Evolutionary conservation across 73 alveolate genomes (phyloP), one percentile per base, ranked within the genome.

Genomic region (Paramecium primaurelia): DNA sequence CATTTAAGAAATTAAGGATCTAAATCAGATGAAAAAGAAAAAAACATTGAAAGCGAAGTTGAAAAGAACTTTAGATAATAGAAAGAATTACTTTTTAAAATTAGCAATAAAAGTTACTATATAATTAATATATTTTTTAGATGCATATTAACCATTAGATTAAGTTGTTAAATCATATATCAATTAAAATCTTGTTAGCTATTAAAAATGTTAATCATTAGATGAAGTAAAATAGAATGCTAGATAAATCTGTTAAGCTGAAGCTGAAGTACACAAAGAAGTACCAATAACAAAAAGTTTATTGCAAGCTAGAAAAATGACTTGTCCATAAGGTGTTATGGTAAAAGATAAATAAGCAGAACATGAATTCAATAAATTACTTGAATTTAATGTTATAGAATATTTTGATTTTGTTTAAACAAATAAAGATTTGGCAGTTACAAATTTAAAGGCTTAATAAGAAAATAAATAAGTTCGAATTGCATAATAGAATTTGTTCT

Each of bases 191-290:
- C 47, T 75, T 30, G 34, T 30, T 37, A 38, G 88, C 26, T 18
- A 75, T 75, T 20, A 75, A 75, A 34, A 75, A 75, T 36, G 58
- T 18, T 36, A 75, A 42, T 75, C 88, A 16, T n/a, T 75, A 25
- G 60, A 36, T 75, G 64, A 75, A 42, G 37, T 75, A 2, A 75
- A 75, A 6, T 14, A 36, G 58, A 75, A 75, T 75, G 88, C 88
- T 0, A 75, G n/a, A 36, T n/a, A 36, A 75, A 75, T 75, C 4
- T 38, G 58, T 12, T 38, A 75, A 42, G 68, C 88, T 4, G 88
- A 75, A 75, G 37, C 34, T 75, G 88, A 75, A 42, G 68, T 75
- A 37, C 88, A 75, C n/a, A 75, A 75, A 75, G 88, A 75, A 75
- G 38, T 75, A 30, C 88, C 88, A 4, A 75, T 75, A 7, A 75